A percentile compares a stretch with the other conserved stretches of the same genome.
Evolutionary conservation across 1,284 basidiomycete species (phyloP).

Genomic region (Moesziomyces sp.): DNA sequence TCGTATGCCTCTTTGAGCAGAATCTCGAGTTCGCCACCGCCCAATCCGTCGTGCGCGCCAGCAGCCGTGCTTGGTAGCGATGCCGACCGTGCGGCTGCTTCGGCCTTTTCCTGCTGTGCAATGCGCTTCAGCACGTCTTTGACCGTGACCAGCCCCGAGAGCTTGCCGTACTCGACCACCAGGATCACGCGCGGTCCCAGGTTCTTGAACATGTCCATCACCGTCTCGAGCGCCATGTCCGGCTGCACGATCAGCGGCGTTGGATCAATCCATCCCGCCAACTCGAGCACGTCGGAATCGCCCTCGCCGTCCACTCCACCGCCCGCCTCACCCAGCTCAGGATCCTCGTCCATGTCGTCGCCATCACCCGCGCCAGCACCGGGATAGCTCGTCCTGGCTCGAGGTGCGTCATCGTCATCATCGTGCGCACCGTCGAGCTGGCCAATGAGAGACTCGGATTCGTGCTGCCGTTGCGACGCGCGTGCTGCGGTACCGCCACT

Average conservation of each 20-base stretch:
- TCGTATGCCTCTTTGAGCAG: constrained; percentile 50
- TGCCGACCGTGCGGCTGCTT: constrained; percentile 16
- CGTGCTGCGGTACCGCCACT: background rate
- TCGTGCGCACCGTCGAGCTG: constrained; percentile 17
- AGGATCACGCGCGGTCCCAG: constrained; percentile 85
- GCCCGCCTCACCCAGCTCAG: constrained; percentile 34
- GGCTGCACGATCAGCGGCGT: constrained; percentile 93
- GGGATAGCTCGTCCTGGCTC: background rate
- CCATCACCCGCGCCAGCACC: constrained; percentile 2
- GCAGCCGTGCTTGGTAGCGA: constrained; percentile 9
- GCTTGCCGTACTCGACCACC: constrained; percentile 80
- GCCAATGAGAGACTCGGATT: constrained; percentile 39
- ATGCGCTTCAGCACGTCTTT: constrained; percentile 82
- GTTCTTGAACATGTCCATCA: constrained; percentile 79
- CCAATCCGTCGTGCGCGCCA: constrained; percentile 8
- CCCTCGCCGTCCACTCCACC: constrained; percentile 54
- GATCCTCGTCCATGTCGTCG: constrained; percentile 19
- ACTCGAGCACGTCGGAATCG: constrained; percentile 50
- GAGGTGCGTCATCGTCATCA: constrained; percentile 17
- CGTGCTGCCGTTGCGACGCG: constrained; percentile 11
- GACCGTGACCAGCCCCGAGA: constrained; percentile 90
- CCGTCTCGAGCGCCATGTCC: constrained; percentile 91
- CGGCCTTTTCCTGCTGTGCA: constrained; percentile 57
- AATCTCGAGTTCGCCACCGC: constrained; percentile 51
- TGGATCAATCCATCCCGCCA: constrained; percentile 71